phyloP scores from a whole-genome alignment of 1,284 basidiomycete genomes.

The Pascua sp. region DNA sequence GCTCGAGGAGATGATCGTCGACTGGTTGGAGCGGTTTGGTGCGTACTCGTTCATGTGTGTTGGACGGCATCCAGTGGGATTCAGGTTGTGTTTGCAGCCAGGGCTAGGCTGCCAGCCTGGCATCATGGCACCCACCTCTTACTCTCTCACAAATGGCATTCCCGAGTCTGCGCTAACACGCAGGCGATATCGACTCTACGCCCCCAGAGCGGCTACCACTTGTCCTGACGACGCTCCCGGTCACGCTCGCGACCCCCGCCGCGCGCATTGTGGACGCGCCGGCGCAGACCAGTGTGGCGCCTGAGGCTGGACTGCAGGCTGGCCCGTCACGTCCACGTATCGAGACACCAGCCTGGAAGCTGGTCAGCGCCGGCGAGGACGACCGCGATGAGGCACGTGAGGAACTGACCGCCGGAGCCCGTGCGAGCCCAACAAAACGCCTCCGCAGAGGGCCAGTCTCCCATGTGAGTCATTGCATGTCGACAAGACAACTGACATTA shows the following conservation, averaged over 20 bases:
- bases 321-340: slow-evolving; percentile 23
- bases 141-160: slow-evolving; percentile 9
- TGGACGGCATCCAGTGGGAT: too few relatives aligned
- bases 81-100: neutral
- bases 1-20: slow-evolving; percentile 75
- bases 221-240: slow-evolving; percentile 60
- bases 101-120: too few relatives aligned
- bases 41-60: slow-evolving; percentile 44
- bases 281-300: neutral
- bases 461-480: slow-evolving; percentile 9
- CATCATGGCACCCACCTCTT: slow-evolving; percentile 1
- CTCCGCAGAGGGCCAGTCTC: slow-evolving; percentile 22
- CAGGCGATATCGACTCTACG: slow-evolving; percentile 67
- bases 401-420: slow-evolving; percentile 23
- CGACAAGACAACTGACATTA: slow-evolving; percentile 28
- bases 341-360: slow-evolving; percentile 40
- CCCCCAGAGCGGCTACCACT: slow-evolving; percentile 62
- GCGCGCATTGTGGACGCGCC: slow-evolving; percentile 7
- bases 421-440: slow-evolving; percentile 28
- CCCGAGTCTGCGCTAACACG: neutral
- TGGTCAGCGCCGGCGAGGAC: slow-evolving; percentile 38
- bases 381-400: slow-evolving; percentile 42
- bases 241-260: slow-evolving; percentile 24
- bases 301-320: slow-evolving; percentile 21
- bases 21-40: slow-evolving; percentile 74